A percentile compares a stretch with the other conserved stretches of the same genome.
Conservation (phyloP, 441 rosid species). For the Flueggea neowawraea region DNA sequence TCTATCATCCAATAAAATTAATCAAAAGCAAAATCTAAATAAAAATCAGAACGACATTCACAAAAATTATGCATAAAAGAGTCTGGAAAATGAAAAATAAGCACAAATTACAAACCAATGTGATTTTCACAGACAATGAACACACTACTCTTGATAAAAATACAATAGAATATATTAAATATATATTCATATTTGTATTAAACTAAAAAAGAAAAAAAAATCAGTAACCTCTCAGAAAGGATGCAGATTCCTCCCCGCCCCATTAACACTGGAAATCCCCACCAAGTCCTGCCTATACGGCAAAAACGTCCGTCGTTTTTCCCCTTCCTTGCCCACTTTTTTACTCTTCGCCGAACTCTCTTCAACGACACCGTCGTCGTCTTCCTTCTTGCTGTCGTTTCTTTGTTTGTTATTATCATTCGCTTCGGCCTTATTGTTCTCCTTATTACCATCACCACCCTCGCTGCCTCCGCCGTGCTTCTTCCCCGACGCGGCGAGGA, state of each 20-base stretch:
- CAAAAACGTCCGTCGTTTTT: conserved; percentile 41
- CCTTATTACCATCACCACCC: neutral
- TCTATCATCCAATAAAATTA: no score
- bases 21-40: no score
- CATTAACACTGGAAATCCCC: conserved; percentile 44
- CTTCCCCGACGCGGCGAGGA: conserved; percentile 27
- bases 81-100: no score
- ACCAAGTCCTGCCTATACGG: conserved; percentile 49
- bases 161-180: neutral
- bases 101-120: no score
- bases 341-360: conserved; percentile 11
- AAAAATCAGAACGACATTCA: no score
- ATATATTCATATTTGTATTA: neutral
- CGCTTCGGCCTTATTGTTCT: neutral
- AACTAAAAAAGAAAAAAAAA: neutral
- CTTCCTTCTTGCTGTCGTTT: neutral
- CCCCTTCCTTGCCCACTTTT: conserved; percentile 18
- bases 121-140: no score
- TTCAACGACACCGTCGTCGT: conserved; percentile 1
- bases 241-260: conserved; percentile 42
- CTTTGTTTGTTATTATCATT: neutral
- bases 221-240: conserved; percentile 31
- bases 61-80: no score
- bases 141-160: neutral
- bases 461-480: conserved; percentile 3